Base-by-base conservation (phyloP, 2,329 filamentous ascomycete species). In the Ilyonectria robusta region DNA sequence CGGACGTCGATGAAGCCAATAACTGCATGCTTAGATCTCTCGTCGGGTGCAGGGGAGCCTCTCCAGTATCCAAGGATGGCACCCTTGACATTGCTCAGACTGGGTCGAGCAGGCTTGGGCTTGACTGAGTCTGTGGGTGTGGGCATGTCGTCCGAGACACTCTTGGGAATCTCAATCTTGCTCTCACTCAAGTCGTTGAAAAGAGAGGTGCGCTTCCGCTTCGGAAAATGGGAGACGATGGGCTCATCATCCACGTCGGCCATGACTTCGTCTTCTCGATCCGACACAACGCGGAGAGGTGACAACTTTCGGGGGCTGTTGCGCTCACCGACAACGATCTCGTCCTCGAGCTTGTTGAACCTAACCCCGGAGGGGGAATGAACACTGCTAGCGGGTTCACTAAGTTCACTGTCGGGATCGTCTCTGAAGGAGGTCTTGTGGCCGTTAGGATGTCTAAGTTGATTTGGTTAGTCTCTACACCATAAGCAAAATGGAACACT, bases 1-100 rank as follows among this genome's bases (percentile, higher is more conserved):
- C 88, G 81, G 10, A 88, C 81, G 67, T 91, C 89, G 55, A 91
- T 90, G 66, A 91, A 91, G 6, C 88, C 89, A 55, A 89, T 85
- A 0, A 91, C 87, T 0, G 84, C 84, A 74, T 91, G 89, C 73
- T 88, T 90, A 15, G 84, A 82, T 2, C 79, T 78, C 8, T 81
- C 78, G 15, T 85, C 78, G 0, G 85, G 83, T 1, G 87, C 84
- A 4, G 80, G 79, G 0, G 89, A 91, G 55, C 90, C 87, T 57
- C 88, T 83, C 89, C 89, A 91, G n/a, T 88, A 86, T 2, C 89
- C 89, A 8, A 91, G 80, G 6, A 85, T 76, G 6, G 88, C 82
- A 4, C 84, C 83, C 69, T 87, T 88, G 23, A 81, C 78, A 13
- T 75, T 78, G 17, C 75, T 73, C 17, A 78, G 59, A 37, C 73